Percentiles rank a stretch among this genome's conserved stretches.
These are phyloP conservation scores for Cercospora sp. DNA, from an alignment of 2,329 filamentous ascomycete species.

Conservation along the genomic window DNA sequence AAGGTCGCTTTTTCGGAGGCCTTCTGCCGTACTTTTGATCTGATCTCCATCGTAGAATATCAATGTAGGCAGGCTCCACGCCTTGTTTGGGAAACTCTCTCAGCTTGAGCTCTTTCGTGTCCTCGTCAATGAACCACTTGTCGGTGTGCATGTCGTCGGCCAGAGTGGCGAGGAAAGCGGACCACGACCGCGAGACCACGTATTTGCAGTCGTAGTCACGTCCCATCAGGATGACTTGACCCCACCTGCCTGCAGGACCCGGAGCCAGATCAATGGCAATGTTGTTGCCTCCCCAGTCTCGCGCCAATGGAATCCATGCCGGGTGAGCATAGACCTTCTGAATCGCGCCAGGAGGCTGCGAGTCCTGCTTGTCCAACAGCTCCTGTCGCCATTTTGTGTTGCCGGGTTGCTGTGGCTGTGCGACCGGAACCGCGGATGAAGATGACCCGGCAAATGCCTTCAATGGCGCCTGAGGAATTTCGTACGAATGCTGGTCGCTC, in stretches of 20 bases:
- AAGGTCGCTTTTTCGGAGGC: conserved; percentile 48
- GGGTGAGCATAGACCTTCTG: conserved; percentile 93
- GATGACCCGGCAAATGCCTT: conserved; percentile 67
- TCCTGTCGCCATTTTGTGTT: conserved; percentile 73
- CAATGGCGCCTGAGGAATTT: conserved; percentile 64
- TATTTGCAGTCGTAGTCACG: conserved; percentile 99
- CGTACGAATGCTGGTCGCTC: conserved; percentile 53
- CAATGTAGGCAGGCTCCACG: conserved; percentile 89
- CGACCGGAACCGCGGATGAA: conserved; percentile 56
- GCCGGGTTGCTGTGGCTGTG: conserved; percentile 40
- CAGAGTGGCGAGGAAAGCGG: conserved; percentile 77
- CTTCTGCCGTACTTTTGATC: conserved; percentile 87
- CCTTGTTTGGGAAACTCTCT: conserved; percentile 86
- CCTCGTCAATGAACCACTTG: conserved; percentile 91
- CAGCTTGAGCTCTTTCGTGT: conserved; percentile 85
- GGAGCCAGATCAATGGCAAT: conserved; percentile 90
- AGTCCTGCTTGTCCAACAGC: conserved; percentile 79
- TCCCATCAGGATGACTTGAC: conserved; percentile 93
- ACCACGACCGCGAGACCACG: conserved; percentile 90
- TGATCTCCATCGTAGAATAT: conserved; percentile 90
- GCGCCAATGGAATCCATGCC: conserved; percentile 91
- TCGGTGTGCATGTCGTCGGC: conserved; percentile 89
- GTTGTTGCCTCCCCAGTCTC: conserved; percentile 99
- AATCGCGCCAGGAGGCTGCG: conserved; percentile 79
- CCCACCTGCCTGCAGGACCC: conserved; percentile 87